phyloP scores from a whole-genome alignment of 345 rosid species.

The Pelargonium nanum region DNA sequence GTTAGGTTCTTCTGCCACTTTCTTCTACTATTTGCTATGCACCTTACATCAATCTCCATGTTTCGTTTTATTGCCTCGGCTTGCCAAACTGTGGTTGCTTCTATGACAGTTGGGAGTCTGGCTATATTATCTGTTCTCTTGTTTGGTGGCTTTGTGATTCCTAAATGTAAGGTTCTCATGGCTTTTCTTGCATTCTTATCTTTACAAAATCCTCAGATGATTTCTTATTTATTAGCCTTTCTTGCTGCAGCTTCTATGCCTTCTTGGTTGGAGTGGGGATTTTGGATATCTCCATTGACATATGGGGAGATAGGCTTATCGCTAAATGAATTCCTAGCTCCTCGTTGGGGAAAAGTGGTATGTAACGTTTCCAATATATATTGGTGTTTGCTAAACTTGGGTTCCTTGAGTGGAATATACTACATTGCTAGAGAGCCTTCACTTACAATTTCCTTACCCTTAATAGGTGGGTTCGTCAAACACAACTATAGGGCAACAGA shows the following conservation, averaged over 20 bases:
- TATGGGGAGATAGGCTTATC: slow-evolving; percentile 64
- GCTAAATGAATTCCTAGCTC: slow-evolving; percentile 62
- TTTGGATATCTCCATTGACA: slow-evolving; percentile 60
- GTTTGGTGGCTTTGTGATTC: slow-evolving; percentile 57
- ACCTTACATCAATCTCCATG: slow-evolving; percentile 55
- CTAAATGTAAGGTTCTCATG: slow-evolving; percentile 30
- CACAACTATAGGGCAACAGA: slow-evolving; percentile 42
- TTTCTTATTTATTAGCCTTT: neutral
- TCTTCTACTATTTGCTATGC: slow-evolving; percentile 45
- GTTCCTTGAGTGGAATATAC: neutral
- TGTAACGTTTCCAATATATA: too few relatives aligned
- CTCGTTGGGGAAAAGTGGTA: slow-evolving; percentile 59
- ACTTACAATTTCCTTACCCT: slow-evolving; percentile 1
- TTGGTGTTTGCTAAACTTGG: slow-evolving; percentile 2
- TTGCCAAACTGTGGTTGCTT: slow-evolving; percentile 37
- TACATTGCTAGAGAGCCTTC: neutral
- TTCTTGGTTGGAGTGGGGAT: slow-evolving; percentile 63
- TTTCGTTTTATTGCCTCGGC: slow-evolving; percentile 58
- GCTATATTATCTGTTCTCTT: slow-evolving; percentile 26
- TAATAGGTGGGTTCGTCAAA: slow-evolving; percentile 23
- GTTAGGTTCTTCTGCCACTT: slow-evolving; percentile 61
- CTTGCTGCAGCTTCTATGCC: slow-evolving; percentile 57
- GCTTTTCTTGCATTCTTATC: neutral
- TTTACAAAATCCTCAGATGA: neutral
- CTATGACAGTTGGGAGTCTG: slow-evolving; percentile 44